A percentile compares a stretch with the other conserved stretches of the same genome.
phyloP scores from a whole-genome alignment of 805 yeast genomes.

The Kluyveromyces dobzhanskii region DNA sequence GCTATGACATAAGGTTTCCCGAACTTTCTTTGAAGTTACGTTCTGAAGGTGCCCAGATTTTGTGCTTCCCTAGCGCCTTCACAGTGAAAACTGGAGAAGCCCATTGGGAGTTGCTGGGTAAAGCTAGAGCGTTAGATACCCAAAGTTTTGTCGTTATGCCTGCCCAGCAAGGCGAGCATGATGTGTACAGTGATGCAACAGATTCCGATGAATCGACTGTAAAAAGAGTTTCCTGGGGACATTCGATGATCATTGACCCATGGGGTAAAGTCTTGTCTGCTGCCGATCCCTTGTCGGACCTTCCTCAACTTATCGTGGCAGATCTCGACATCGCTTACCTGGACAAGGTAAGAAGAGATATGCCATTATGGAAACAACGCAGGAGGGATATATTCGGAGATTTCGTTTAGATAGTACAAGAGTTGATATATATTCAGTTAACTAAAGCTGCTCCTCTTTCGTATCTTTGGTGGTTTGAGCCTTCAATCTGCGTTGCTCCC shows the following conservation, averaged over 20 bases:
- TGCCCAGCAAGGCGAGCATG: slow-evolving; percentile 77
- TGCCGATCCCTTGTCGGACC: slow-evolving; percentile 35
- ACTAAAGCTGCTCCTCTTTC: too few species aligned
- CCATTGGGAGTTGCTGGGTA: slow-evolving; percentile 78
- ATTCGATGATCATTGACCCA: slow-evolving; percentile 80
- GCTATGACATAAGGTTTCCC: slow-evolving; percentile 85
- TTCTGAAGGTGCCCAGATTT: slow-evolving; percentile 60
- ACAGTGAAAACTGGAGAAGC: slow-evolving; percentile 85
- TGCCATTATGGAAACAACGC: slow-evolving; percentile 76
- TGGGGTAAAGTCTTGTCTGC: slow-evolving; percentile 76
- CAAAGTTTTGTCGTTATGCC: slow-evolving; percentile 86
- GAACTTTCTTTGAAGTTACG: slow-evolving; percentile 64
- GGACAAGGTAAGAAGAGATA: slow-evolving; percentile 46
- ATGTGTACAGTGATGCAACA: slow-evolving; percentile 35
- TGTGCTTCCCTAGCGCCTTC: slow-evolving; percentile 88
- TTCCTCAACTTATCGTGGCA: slow-evolving; percentile 46
- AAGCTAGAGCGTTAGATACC: slow-evolving; percentile 80
- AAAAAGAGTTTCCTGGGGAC: slow-evolving; percentile 73
- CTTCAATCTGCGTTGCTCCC: slow-evolving; percentile 3
- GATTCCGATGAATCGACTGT: slow-evolving; percentile 8
- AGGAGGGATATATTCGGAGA: slow-evolving; percentile 47
- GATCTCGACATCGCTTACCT: slow-evolving; percentile 53
- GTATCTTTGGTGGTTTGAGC: background rate
- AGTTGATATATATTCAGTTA: background rate
- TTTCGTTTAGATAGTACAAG: slow-evolving; percentile 4